Evolutionary conservation across 2,329 filamentous ascomycete species (phyloP).

Genomic region (Claviceps pazoutovae): DNA sequence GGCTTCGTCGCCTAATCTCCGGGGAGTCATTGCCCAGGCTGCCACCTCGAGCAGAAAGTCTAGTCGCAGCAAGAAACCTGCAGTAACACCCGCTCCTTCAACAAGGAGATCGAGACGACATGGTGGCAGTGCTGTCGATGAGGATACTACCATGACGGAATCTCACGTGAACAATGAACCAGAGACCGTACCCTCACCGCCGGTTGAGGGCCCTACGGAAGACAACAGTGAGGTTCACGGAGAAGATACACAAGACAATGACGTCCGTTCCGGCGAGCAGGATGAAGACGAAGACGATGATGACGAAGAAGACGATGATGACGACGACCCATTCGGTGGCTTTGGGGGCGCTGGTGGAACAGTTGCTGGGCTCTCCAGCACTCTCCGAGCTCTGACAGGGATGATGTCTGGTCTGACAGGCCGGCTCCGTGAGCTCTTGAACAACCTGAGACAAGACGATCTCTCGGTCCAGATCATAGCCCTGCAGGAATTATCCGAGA

Average conservation of each 20-base stretch:
- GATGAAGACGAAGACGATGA: conserved; percentile 36
- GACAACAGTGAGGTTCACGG: conserved; percentile 23
- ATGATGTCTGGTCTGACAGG: conserved; percentile 80
- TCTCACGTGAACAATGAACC: conserved; percentile 40
- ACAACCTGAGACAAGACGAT: conserved; percentile 66
- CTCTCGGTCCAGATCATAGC: conserved; percentile 86
- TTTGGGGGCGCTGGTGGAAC: conserved; percentile 55
- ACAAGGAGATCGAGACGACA: conserved; percentile 40
- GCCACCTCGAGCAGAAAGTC: conserved; percentile 59
- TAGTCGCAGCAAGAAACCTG: conserved; percentile 53
- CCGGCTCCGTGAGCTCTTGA: conserved; percentile 64
- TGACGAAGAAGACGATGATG: conserved; percentile 50
- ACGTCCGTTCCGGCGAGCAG: conserved; percentile 18
- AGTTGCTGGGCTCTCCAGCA: conserved; percentile 57
- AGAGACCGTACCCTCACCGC: conserved; percentile 28
- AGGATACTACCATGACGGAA: conserved; percentile 60
- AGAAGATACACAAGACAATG: conserved; percentile 17
- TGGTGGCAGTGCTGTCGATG: conserved; percentile 34
- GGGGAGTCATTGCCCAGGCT: conserved; percentile 41
- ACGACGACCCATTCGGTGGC: conserved; percentile 47
- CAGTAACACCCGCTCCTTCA: conserved; percentile 29
- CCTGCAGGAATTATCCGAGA: conserved; percentile 82
- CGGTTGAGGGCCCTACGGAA: conserved; percentile 20
- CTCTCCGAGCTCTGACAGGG: conserved; percentile 73
- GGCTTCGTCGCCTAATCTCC: conserved; percentile 46